Evolutionary conservation across 1,284 basidiomycete genomes (phyloP), one percentile per base, ranked within the genome.

Genomic region (Austroboletus niveus): DNA sequence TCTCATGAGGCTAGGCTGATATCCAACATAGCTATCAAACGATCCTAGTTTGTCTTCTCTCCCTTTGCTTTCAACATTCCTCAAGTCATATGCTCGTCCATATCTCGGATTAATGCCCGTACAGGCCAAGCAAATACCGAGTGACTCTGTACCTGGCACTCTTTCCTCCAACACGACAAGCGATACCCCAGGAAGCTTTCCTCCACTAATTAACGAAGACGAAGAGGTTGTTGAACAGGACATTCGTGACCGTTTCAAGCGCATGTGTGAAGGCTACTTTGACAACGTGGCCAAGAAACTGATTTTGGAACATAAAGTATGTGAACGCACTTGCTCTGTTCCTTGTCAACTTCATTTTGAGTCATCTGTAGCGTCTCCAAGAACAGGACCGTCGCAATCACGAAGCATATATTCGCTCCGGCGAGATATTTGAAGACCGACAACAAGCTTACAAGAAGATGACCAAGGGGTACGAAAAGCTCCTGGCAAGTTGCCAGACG

Each of bases 361-460:
- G 12, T 31, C 32, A 10, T 50, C 22, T 52, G 32, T 64, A 98
- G 91, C 86, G 89, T 53, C 76, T 99, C 40, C 92, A 98, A 82
- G 94, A 98, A 57, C 94, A 98, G 72, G 97, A 99, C 67, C 85
- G 88, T 58, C 82, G 89, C 47, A 99, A 99, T 61, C 95, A 98
- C 64, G 96, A 99, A 74, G 97, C 96, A 52, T 99, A 99, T 69
- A 98, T 99, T 63, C 90, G 93, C 36, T 98, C 94, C 1, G 96
- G 96, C 24, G 95, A 99, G 72, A 98, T 99, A 58, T 99, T 99
- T 61, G 97, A 99, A 68, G 97, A 99, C 70, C 85, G 97, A 17
- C 94, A 98, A 68, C 94, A 99, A 70, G 92, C 89, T 12, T 99
- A 98, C 68, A 97, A 99, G 74, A 95, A 94, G 73, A 95, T 98